These are phyloP conservation scores for thale cress (Arabidopsis thaliana) DNA, from an alignment of 345 rosid genomes.

Conservation along the genomic window TAIR10.1 NC_003075.7:8978001-8978500, in stretches of 20 bases:
- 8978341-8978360: conserved; percentile 70
- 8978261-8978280: conserved; percentile 64
- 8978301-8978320: conserved; percentile 80
- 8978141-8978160: conserved; percentile 86
- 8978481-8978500: conserved; percentile 86
- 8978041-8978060: conserved; percentile 33
- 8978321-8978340: conserved; percentile 72
- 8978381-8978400: conserved; percentile 97
- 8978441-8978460: conserved; percentile 82
- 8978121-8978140: conserved; percentile 88
- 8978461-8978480: conserved; percentile 86
- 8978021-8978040: not conserved
- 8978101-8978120: conserved; percentile 81
- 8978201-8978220: conserved; percentile 80
- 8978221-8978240: conserved; percentile 79
- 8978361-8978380: conserved; percentile 91
- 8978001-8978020: conserved; percentile 25
- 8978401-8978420: conserved; percentile 88
- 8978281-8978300: conserved; percentile 84
- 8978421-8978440: conserved; percentile 86
- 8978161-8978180: conserved; percentile 73
- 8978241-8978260: conserved; percentile 79
- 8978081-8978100: conserved; percentile 90
- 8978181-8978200: conserved; percentile 92
- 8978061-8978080: conserved; percentile 84